A percentile compares a stretch with the other conserved stretches of the same genome.
These are phyloP conservation scores for Beauveria caledonica DNA, from an alignment of 2,329 filamentous ascomycete species.

Conservation along the genomic window DNA sequence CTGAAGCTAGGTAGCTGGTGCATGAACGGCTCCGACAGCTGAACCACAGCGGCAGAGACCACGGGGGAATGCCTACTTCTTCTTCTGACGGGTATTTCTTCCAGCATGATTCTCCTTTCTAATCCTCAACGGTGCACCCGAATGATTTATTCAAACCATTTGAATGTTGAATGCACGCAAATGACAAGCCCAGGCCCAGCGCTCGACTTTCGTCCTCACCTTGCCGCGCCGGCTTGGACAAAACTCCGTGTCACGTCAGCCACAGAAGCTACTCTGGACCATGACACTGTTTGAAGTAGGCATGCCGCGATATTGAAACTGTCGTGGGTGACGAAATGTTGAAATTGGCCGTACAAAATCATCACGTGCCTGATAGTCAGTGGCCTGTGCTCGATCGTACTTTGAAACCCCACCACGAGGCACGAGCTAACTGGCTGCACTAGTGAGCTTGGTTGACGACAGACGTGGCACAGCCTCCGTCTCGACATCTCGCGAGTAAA, in stretches of 20 bases:
- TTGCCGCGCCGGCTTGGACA: background rate
- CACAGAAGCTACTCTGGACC: no score
- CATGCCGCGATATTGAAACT: no score
- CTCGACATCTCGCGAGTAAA: background rate
- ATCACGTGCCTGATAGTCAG: background rate
- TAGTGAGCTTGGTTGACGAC: background rate
- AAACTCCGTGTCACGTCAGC: background rate
- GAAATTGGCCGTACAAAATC: background rate
- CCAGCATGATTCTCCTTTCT: background rate
- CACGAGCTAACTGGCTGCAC: background rate
- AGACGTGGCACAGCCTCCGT: background rate
- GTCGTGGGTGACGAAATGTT: background rate
- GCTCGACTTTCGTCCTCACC: background rate
- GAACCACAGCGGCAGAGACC: background rate
- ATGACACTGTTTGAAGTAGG: no score
- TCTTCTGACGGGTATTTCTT: background rate
- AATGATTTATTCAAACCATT: background rate
- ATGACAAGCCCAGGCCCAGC: background rate
- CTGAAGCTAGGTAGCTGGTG: background rate
- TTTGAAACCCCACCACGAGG: slow-evolving; percentile 8
- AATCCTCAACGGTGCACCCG: no score
- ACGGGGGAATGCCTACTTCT: background rate
- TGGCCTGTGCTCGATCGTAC: slow-evolving; percentile 9
- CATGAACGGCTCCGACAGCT: background rate
- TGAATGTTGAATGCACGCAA: background rate